Percentiles rank a stretch among this genome's conserved stretches.
These are phyloP conservation scores for Monosporascus sp. DNA, from an alignment of 2,329 filamentous ascomycete genomes.

Conservation along the genomic window DNA sequence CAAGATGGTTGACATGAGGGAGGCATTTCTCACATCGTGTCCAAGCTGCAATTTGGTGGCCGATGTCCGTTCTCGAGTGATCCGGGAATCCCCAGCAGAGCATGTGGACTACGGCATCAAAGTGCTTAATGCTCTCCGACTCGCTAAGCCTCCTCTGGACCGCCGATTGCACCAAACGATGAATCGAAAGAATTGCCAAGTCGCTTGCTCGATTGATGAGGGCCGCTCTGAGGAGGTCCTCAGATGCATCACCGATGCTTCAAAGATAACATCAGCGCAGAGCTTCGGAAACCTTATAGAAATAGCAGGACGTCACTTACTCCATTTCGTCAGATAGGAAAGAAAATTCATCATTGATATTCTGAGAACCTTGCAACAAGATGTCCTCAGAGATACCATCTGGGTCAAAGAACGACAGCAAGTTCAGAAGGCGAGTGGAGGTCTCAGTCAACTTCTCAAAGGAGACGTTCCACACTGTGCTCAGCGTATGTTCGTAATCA, in stretches of 20 bases:
- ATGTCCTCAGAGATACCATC: constrained; percentile 21
- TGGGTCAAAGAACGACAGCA: constrained; percentile 24
- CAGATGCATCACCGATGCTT: constrained; percentile 15
- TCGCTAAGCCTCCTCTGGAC: constrained; percentile 8
- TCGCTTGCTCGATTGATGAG: constrained; percentile 14
- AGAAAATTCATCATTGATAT: constrained; percentile 11
- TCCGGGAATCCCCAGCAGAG: constrained; percentile 22
- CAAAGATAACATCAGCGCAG: background rate
- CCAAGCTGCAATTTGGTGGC: constrained; percentile 22
- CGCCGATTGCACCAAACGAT: constrained; percentile 17
- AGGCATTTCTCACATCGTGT: constrained; percentile 21
- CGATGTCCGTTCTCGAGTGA: constrained; percentile 17
- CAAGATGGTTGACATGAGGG: constrained; percentile 22
- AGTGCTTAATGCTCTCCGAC: constrained; percentile 10
- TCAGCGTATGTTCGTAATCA: constrained; percentile 24
- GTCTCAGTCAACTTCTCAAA: constrained; percentile 16
- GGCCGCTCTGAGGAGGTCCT: constrained; percentile 13
- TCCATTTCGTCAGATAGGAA: constrained; percentile 24
- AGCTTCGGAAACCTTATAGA: background rate
- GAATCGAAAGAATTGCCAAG: constrained; percentile 13
- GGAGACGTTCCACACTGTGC: constrained; percentile 23
- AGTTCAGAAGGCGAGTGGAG: constrained; percentile 14
- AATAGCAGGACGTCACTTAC: constrained; percentile 11
- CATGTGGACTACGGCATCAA: constrained; percentile 16
- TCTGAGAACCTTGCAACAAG: constrained; percentile 11